Conservation (phyloP, 495 filamentous ascomycete species). For the Sphaerosporella brunnea region DNA sequence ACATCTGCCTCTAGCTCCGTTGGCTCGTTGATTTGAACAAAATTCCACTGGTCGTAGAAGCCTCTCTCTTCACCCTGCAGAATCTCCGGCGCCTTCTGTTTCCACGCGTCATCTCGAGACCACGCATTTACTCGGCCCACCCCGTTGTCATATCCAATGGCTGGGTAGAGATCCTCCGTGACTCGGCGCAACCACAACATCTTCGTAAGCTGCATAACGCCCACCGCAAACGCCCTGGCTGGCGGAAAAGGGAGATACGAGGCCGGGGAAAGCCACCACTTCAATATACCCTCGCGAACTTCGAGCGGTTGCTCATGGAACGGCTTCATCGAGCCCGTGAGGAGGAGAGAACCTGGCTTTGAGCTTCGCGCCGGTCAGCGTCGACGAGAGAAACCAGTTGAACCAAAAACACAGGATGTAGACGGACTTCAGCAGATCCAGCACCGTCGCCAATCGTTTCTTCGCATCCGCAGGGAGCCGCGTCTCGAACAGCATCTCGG, state of each 20-base stretch:
- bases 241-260: neutral
- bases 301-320: neutral
- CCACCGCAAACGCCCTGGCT: neutral
- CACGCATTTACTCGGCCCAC: neutral
- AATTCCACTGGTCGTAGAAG: constrained; percentile 31
- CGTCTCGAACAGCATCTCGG: neutral
- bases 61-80: neutral
- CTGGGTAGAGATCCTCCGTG: neutral
- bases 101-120: neutral
- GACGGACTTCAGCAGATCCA: neutral
- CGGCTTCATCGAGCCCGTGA: neutral
- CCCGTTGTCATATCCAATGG: neutral
- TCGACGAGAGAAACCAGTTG: neutral
- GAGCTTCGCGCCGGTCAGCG: neutral
- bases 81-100: neutral
- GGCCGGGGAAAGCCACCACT: neutral
- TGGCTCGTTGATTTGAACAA: constrained; percentile 27
- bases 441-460: neutral
- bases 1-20: constrained; percentile 59
- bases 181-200: neutral
- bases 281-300: neutral
- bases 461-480: neutral
- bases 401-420: neutral
- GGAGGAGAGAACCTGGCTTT: neutral
- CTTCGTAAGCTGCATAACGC: neutral